Conservation (phyloP, 306 rosid species). For the Rubus idaeus region DNA sequence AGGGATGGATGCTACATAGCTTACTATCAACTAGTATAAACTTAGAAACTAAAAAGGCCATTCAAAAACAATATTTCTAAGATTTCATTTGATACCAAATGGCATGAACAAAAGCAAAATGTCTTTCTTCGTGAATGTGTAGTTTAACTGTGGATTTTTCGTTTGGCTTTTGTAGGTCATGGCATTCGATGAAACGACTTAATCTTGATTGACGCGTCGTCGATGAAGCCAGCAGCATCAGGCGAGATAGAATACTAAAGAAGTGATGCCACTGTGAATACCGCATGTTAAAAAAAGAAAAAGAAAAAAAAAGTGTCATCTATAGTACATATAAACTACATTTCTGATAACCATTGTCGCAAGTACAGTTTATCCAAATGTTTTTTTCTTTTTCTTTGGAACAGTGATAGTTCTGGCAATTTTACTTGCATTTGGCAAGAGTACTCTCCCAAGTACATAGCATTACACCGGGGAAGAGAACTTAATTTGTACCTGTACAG, state of each 20-base stretch:
- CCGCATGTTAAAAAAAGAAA: conserved; percentile 22
- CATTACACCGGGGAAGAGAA: not conserved
- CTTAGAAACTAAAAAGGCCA: not conserved
- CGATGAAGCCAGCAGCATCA: conserved; percentile 47
- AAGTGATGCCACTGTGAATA: conserved; percentile 51
- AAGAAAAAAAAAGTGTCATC: conserved; percentile 31
- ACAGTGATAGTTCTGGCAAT: not conserved
- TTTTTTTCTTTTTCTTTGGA: conserved; percentile 9
- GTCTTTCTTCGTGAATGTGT: conserved; percentile 1
- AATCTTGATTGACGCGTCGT: conserved; percentile 43
- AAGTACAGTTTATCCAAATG: conserved; percentile 28
- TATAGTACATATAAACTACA: conserved; percentile 35
- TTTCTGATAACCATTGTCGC: conserved; percentile 39
- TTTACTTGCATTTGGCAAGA: conserved; percentile 12
- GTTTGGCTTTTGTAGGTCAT: conserved; percentile 53
- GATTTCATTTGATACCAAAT: not conserved
- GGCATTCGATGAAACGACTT: conserved; percentile 83
- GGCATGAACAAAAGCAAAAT: not conserved
- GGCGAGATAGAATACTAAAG: conserved; percentile 31
- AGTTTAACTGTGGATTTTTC: not conserved
- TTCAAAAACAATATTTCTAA: not conserved
- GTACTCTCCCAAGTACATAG: not conserved
- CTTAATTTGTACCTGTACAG: not conserved
- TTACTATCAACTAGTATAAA: not conserved
- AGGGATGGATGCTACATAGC: not conserved